A percentile compares a stretch with the other conserved stretches of the same genome.
Conservation (phyloP, 768 basidiomycete genomes). For the Rhodotorula graminis region DNA sequence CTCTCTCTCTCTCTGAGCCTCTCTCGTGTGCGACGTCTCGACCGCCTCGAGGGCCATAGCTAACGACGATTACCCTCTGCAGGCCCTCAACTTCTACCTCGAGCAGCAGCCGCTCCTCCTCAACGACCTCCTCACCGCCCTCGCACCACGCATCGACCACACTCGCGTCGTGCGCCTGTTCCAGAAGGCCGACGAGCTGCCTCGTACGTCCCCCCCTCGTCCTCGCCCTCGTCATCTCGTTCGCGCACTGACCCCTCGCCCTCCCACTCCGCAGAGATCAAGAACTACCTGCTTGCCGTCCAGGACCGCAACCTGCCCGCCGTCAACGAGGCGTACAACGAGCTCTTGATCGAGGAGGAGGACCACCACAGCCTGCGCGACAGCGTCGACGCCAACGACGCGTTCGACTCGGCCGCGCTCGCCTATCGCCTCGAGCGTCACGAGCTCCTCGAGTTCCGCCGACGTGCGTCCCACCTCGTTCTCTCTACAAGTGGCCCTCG, state of each 20-base stretch:
- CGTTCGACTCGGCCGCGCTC: slow-evolving; percentile 85
- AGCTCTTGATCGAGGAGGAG: slow-evolving; percentile 97
- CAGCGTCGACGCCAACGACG: slow-evolving; percentile 96
- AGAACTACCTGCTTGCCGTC: slow-evolving; percentile 92
- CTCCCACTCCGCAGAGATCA: slow-evolving; percentile 59
- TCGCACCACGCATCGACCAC: slow-evolving; percentile 93
- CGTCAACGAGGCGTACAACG: slow-evolving; percentile 97
- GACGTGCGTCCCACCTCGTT: slow-evolving; percentile 46
- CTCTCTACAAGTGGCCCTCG: too few relatives aligned
- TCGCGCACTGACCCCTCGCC: not conserved
- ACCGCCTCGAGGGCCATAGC: not conserved
- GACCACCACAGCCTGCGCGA: slow-evolving; percentile 97
- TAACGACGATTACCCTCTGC: not conserved
- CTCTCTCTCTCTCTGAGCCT: too few relatives aligned
- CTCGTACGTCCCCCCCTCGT: not conserved
- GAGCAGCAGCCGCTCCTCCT: slow-evolving; percentile 88
- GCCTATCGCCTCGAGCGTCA: slow-evolving; percentile 83
- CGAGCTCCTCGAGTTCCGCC: slow-evolving; percentile 86
- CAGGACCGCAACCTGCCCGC: slow-evolving; percentile 96
- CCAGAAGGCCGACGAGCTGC: slow-evolving; percentile 84
- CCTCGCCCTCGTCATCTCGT: not conserved
- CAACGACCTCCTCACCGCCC: slow-evolving; percentile 84
- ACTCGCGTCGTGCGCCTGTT: slow-evolving; percentile 92
- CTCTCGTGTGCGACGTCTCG: too few relatives aligned
- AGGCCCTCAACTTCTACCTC: slow-evolving; percentile 81